Percentiles rank a stretch among this genome's conserved stretches.
phyloP scores from a whole-genome alignment of 1,139 yeast genomes.

The Kodamaea alishanica region DNA sequence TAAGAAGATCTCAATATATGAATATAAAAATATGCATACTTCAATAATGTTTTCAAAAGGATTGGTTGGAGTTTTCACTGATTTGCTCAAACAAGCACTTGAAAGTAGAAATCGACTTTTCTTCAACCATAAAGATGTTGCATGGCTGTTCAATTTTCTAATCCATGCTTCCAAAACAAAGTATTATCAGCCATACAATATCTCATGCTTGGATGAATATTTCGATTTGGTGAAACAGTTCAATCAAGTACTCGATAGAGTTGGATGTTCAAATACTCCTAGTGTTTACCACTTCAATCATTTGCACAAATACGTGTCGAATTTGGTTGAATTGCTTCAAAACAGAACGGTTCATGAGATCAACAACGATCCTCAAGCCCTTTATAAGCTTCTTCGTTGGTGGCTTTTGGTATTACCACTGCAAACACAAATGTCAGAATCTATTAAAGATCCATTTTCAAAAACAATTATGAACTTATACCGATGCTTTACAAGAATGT shows the following conservation, averaged over 20 bases:
- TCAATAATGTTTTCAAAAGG: conserved; percentile 27
- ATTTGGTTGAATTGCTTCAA: conserved; percentile 8
- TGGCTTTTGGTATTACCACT: conserved; percentile 28
- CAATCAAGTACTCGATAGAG: conserved; percentile 3
- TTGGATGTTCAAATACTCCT: conserved; percentile 1
- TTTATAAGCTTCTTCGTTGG: conserved; percentile 22
- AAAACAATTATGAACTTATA: conserved; percentile 19
- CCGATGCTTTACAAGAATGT: conserved; percentile 16
- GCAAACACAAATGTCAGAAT: conserved; percentile 14
- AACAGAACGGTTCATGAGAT: conserved; percentile 4
- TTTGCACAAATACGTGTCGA: conserved; percentile 7
- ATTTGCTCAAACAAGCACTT: conserved; percentile 12
- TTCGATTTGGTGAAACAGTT: conserved; percentile 13
- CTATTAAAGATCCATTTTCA: conserved; percentile 17
- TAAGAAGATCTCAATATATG: conserved; percentile 26
- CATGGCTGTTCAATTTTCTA: conserved; percentile 18
- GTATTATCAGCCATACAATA: conserved; percentile 23
- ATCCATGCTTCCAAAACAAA: conserved; percentile 21
- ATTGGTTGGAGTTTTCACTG: conserved; percentile 21
- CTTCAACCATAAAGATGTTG: conserved; percentile 12
- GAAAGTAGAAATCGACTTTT: neutral
- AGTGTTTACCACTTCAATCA: conserved; percentile 16
- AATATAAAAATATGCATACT: conserved; percentile 18
- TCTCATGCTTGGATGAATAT: conserved; percentile 20
- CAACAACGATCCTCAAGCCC: conserved; percentile 10